Conservation (phyloP, 2,329 filamentous ascomycete genomes). For the Pseudogymnoascus sp. region DNA sequence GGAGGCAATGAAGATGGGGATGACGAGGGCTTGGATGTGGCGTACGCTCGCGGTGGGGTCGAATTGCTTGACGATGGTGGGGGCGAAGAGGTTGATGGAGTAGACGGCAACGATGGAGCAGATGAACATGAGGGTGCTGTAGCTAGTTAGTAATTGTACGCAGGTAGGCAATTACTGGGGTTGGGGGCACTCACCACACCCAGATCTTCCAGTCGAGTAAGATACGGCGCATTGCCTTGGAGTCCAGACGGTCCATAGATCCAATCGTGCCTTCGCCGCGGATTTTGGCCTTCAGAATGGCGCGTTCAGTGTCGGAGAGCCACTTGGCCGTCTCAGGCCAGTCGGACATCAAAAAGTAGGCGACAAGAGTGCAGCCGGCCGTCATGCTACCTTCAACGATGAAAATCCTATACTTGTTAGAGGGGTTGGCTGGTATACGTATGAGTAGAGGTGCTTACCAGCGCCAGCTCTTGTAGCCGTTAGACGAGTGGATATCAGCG, state of each 20-base stretch:
- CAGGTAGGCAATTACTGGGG: conserved; percentile 49
- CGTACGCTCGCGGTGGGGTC: conserved; percentile 60
- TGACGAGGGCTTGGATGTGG: conserved; percentile 41
- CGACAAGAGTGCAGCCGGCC: conserved; percentile 33
- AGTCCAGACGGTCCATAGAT: conserved; percentile 36
- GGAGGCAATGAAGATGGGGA: conserved; percentile 32
- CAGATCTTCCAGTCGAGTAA: conserved; percentile 34
- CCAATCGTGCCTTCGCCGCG: conserved; percentile 47
- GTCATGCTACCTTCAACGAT: conserved; percentile 42
- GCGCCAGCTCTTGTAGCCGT: conserved; percentile 51
- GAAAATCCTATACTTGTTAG: conserved; percentile 40
- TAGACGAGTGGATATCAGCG: conserved; percentile 63
- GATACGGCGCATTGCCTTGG: conserved; percentile 12
- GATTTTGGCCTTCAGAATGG: conserved; percentile 28
- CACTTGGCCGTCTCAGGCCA: conserved; percentile 14
- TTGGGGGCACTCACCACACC: conserved; percentile 19
- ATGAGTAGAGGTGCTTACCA: conserved; percentile 30
- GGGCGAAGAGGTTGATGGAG: conserved; percentile 38
- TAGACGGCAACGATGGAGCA: conserved; percentile 48
- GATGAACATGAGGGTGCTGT: conserved; percentile 32
- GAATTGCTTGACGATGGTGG: conserved; percentile 56
- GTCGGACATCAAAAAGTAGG: conserved; percentile 31
- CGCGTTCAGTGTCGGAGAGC: conserved; percentile 32
- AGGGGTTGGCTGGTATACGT: neutral
- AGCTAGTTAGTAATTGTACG: conserved; percentile 52